A percentile compares a stretch with the other conserved stretches of the same genome.
Evolutionary conservation across 2,329 filamentous ascomycete species (phyloP).

Genomic region (Elsinoe fawcettii): DNA sequence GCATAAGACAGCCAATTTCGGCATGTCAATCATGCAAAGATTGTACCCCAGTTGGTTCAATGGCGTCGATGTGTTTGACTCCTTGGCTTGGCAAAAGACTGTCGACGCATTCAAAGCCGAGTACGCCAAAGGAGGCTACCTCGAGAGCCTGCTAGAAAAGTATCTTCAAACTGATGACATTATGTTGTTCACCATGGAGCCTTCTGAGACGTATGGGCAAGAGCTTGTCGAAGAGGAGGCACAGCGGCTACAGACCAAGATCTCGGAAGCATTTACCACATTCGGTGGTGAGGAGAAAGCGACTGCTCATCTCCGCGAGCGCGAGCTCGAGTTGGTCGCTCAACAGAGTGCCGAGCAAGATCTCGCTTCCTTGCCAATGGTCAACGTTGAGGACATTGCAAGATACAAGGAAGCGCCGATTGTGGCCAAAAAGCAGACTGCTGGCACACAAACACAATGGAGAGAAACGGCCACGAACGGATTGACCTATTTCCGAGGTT

Average conservation of each 20-base stretch:
- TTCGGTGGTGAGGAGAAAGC: conserved; percentile 66
- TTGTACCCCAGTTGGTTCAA: conserved; percentile 93
- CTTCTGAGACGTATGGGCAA: conserved; percentile 65
- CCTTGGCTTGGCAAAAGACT: conserved; percentile 84
- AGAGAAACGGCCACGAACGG: conserved; percentile 90
- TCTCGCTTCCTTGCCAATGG: conserved; percentile 76
- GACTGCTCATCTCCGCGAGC: conserved; percentile 61
- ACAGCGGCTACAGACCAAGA: conserved; percentile 63
- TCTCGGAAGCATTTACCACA: conserved; percentile 58
- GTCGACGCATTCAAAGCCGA: conserved; percentile 72
- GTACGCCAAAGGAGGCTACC: conserved; percentile 67
- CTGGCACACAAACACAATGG: conserved; percentile 58
- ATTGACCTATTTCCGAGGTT: conserved; percentile 86
- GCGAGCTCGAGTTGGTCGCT: conserved; percentile 70
- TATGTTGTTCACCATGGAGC: conserved; percentile 89
- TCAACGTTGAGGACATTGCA: conserved; percentile 84
- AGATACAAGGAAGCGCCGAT: conserved; percentile 61
- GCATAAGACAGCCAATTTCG: conserved; percentile 94
- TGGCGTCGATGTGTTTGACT: conserved; percentile 83
- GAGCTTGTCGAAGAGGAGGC: conserved; percentile 72
- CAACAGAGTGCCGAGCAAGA: conserved; percentile 57
- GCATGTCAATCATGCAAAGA: conserved; percentile 80
- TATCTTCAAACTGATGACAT: conserved; percentile 83
- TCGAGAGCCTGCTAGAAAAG: conserved; percentile 79
- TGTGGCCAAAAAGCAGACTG: conserved; percentile 43